Evolutionary conservation across 805 yeast species (phyloP), one percentile per base, ranked within the genome.

Genomic region (Ogataea wickerhamii): DNA sequence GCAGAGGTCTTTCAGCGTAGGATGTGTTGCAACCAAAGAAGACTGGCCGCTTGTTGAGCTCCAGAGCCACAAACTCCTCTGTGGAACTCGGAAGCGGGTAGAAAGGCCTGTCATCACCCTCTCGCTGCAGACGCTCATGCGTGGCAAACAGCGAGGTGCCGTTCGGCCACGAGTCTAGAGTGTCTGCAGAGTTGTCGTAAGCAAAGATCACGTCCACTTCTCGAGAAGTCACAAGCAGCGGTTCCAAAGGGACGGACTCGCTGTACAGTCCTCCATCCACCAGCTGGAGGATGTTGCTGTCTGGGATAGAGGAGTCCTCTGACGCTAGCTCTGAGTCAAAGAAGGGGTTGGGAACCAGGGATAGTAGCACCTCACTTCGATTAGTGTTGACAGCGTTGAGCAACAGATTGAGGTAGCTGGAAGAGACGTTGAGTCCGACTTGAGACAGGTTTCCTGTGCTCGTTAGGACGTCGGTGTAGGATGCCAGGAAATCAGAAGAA

Each of bases 21-120:
- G 65, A 50, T 13, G 84, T 74, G 55, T 83, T 74, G 63, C 95
- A 86, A 20, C 95, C 95, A 56, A 87, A 87, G 63, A 87, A 86
- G 1, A 78, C 70, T 20, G 95, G 94, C 44, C 62, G 70, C 13
- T 74, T 61, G 20, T 81, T 79, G 43, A 83, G 68, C 35, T 81
- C 82, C 42, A 63, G 48, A 36, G 70, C 68, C 24, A 73, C 58
- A 55, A 86, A 82, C 1, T 86, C 74, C 28, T 69, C 63, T 6
- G 54, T 58, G 48, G 77, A 81, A 1, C 36, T 27, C 18, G 95
- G 95, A 23, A 86, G 82, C 44, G 79, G 71, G 13, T 93, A 93
- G 65, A 81, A 83, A 2, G 76, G 60, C 14, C 79, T 72, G 32
- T 75, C 73, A 38, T 70, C 65, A 29, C 78, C 80, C 38, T 70